phyloP scores from a whole-genome alignment of 2,329 filamentous ascomycete species.

The Colletotrichum euphorbiae region DNA sequence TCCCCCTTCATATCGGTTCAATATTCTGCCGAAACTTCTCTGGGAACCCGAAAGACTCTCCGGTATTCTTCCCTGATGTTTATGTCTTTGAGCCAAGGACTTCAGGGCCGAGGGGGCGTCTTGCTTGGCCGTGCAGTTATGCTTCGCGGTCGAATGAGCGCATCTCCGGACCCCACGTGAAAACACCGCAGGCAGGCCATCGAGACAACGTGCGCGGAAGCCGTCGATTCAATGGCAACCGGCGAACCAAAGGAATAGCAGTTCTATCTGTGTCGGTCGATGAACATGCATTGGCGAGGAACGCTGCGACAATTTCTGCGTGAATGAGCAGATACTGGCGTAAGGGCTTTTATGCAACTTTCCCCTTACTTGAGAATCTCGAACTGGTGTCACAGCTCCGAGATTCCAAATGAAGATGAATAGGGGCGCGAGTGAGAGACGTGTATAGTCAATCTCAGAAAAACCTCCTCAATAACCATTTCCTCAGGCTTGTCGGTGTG shows the following conservation, averaged over 20 bases:
- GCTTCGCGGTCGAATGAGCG: neutral
- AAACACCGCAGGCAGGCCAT: neutral
- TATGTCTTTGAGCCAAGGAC: neutral
- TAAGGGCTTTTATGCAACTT: neutral
- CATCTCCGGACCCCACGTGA: constrained; percentile 5
- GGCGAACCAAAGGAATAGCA: neutral
- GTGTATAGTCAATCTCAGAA: neutral
- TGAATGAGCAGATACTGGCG: neutral
- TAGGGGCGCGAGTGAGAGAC: neutral
- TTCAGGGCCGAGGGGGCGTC: neutral
- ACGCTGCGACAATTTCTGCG: constrained; percentile 8
- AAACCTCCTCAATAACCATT: neutral
- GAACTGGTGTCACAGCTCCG: neutral
- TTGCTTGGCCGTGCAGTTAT: neutral
- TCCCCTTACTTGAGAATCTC: constrained; percentile 1
- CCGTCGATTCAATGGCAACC: neutral
- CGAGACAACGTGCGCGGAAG: neutral
- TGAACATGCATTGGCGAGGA: neutral
- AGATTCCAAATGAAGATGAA: neutral
- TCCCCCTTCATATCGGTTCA: neutral
- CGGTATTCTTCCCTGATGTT: neutral
- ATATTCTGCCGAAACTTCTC: neutral
- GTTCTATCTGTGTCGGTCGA: neutral
- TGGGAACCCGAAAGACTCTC: neutral
- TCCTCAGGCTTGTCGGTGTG: neutral